Evolutionary conservation across 1,139 yeast species (phyloP), one percentile per base, ranked within the genome.

Genomic region (Candida labiduridarum): DNA sequence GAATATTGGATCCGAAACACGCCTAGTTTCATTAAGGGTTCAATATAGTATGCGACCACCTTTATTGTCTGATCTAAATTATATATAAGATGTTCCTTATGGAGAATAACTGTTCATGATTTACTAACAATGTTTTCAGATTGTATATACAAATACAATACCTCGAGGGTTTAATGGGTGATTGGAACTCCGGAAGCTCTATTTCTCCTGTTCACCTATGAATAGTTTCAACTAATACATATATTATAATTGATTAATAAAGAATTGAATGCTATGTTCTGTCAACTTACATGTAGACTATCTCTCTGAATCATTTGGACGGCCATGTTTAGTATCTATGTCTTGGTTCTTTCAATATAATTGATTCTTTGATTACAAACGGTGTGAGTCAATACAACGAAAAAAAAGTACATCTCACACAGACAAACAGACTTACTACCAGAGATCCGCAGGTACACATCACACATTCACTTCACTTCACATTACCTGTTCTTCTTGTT

Each of bases 1-100:
- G 79, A 71, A 76, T 66, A 59, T 52, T 54, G 52, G 53, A 55
- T 57, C 64, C 60, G 80, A 68, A 64, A 75, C 80, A 70, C 65
- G 81, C 81, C 81, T 74, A 72, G 80, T 75, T 73, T 71, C 79
- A 64, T 59, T 54, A 59, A 61, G 71, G 71, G 61, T 62, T 44
- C 51, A 54, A 51, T 55, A 62, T 61, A 61, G 44, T 60, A 75
- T 76, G 80, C 80, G 79, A 76, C 79, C 78, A 75, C 55, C 54
- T 56, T 56, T 51, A 50, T 16, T 47, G 42, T 47, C 59, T 56
- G 59, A 55, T 43, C 29, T 27, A 18, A 16, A 30, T 15, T 34
- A 38, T 7, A 15, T 29, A 41, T 29, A 29, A n/a, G 14, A 41
- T 27, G n/a, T 14, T 11, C 8, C 27, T 8, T 15, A 2, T 27